Evolutionary conservation across 2,329 filamentous ascomycete species (phyloP), one percentile per base, ranked within the genome.

Genomic region (Penicillium sp.): DNA sequence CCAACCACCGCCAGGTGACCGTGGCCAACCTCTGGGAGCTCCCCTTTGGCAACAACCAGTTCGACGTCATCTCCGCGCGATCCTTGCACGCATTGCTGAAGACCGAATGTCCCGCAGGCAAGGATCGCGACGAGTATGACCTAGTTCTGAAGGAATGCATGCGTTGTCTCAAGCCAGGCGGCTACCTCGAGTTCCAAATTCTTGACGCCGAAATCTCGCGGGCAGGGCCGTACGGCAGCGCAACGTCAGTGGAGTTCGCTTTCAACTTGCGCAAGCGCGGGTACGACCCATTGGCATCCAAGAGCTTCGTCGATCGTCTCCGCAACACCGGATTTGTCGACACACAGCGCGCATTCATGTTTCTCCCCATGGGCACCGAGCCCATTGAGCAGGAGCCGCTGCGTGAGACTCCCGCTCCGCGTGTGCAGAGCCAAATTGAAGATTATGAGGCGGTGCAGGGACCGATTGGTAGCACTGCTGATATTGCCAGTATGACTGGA

Each of bases 201-300:
- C 84, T 97, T 64, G 94, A 99, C 73, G 89, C 91, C 1, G 91
- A 96, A 68, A 86, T 99, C 64, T 86, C 95, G 59, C 92, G 91
- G 62, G 87, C 91, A 0, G 92, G 92, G 0, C 86, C 89, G 0
- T 80, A 87, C 19, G 90, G 88, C 35, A 86, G 90, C 55, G 90
- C 91, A 43, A 88, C 94, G 72, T 89, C 88, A 46, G 90, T 95
- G 52, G 92, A 97, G 74, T 97, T 99, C 69, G 88, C 89, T 38
- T 95, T 94, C 78, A 88, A 89, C 50, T 87, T 99, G 58, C 89
- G 89, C 74, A 93, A 89, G 0, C 84, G 93, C 3, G 93, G 93
- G 30, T 97, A 97, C 71, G 94, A 97, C 70, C 87, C 93, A 2
- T 80, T 80, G 50, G 90, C 93, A 0, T 94, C 91, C 14, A 91